Evolutionary conservation across 208 protist genomes (phyloP).

Genomic region (Leishmania tropica): DNA sequence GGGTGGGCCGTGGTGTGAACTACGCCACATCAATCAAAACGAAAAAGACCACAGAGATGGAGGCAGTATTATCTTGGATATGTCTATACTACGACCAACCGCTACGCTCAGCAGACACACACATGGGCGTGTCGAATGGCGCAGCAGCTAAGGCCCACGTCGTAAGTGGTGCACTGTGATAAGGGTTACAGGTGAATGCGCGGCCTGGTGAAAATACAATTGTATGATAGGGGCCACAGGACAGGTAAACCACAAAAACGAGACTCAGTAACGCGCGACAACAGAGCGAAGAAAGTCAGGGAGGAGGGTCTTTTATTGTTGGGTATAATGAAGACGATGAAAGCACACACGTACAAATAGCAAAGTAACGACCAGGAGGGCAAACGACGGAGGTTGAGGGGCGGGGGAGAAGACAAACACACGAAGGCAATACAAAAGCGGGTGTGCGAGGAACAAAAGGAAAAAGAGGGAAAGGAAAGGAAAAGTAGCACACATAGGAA

Average conservation of each 20-base stretch:
- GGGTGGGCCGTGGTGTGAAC: neutral
- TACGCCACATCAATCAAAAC: constrained; percentile 1
- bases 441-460: neutral
- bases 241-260: neutral
- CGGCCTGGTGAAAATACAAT: neutral
- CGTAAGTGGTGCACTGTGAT: neutral
- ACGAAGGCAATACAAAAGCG: neutral
- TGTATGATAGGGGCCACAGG: neutral
- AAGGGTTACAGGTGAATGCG: neutral
- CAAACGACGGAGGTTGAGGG: neutral
- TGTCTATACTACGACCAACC: neutral
- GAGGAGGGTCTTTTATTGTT: neutral
- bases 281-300: neutral
- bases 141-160: neutral
- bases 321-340: neutral
- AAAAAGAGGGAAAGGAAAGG: neutral
- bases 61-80: neutral
- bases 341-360: too few species aligned
- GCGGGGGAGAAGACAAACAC: neutral
- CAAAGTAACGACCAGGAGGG: neutral
- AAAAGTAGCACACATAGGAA: neutral
- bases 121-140: neutral
- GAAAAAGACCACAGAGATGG: neutral
- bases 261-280: neutral
- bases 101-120: neutral